phyloP scores from a whole-genome alignment of 2,329 filamentous ascomycete genomes.

The Trichoderma sp. region DNA sequence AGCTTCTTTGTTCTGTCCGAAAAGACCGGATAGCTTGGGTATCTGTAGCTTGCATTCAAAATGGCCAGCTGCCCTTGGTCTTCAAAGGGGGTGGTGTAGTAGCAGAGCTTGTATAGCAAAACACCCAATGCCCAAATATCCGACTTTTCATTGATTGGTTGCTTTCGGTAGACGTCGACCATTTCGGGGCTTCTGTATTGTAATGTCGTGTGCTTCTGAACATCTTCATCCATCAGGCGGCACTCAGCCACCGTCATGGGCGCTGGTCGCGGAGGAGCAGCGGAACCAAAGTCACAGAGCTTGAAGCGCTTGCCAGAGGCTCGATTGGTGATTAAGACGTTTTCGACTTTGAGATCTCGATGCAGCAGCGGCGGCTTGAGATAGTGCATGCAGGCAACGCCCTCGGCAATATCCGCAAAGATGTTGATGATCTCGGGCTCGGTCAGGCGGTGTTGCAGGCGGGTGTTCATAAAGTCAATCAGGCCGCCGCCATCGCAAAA shows the following conservation, averaged over 20 bases:
- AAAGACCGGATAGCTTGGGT: conserved; percentile 81
- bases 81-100: conserved; percentile 98
- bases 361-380: conserved; percentile 90
- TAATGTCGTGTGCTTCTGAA: conserved; percentile 94
- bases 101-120: conserved; percentile 94
- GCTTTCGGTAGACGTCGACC: conserved; percentile 96
- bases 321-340: conserved; percentile 79
- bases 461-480: conserved; percentile 99
- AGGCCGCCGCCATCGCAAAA: conserved; percentile 91
- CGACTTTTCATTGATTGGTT: conserved; percentile 96
- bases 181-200: conserved; percentile 98
- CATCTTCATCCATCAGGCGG: conserved; percentile 89
- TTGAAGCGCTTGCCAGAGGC: conserved; percentile 77
- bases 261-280: conserved; percentile 77
- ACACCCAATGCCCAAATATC: conserved; percentile 98
- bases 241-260: conserved; percentile 86
- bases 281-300: conserved; percentile 95
- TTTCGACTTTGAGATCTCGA: conserved; percentile 95
- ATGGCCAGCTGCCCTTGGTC: conserved; percentile 97
- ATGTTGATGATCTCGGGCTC: conserved; percentile 97
- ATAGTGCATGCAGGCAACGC: conserved; percentile 98
- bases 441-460: conserved; percentile 90
- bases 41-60: conserved; percentile 91
- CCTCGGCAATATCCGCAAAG: conserved; percentile 92
- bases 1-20: conserved; percentile 85